Evolutionary conservation across 495 filamentous ascomycete genomes (phyloP), one percentile per base, ranked within the genome.

Genomic region (Chaetomium tenue): DNA sequence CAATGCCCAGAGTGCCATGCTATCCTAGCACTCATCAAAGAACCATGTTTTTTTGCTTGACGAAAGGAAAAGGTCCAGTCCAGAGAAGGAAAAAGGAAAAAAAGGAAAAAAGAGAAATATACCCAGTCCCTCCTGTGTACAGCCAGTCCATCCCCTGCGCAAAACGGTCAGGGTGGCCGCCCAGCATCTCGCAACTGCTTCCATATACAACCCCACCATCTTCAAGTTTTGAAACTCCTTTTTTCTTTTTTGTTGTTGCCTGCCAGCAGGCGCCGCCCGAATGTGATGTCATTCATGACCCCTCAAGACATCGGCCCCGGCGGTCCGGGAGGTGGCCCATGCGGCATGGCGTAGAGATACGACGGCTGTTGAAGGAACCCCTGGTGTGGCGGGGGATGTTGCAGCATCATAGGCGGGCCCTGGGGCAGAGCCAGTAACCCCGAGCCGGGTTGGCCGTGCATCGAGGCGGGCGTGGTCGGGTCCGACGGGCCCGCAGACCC

Each of bases 401-500:
- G 62, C 44, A 52, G 23, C 44, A 59, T n/a, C 30, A 52, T 22
- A 0, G 50, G 28, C 1, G 53, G 61, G 11, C 42, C 61, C 18
- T 52, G 63, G 0, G 70, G 68, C 28, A 66, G 60, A 1, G 67
- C 62, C 42, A 67, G 33, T 25, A 48, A 53, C 28, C 58, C 58
- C 13, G 46, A 20, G 2, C n/a, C 33, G 20, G 54, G 22, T 39
- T 63, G 63, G 5, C 23, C 58, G 5, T 65, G 59, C 25, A 58
- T 42, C n/a, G 66, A 51, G 11, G 52, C 55, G 2, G 69, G 69
- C 3, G 65, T 71, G 15, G 51, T 54, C 39, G 68, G 65, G 28
- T 55, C 60, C 13, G 71, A 70, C 5, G 64, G 48, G 6, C 66
- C 67, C 4, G 68, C 63, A 3, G 71, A 70, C 8, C 57, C 42